Conservation (phyloP, 371 early-diverging fungal species). For the Parasitella parasitica region DNA sequence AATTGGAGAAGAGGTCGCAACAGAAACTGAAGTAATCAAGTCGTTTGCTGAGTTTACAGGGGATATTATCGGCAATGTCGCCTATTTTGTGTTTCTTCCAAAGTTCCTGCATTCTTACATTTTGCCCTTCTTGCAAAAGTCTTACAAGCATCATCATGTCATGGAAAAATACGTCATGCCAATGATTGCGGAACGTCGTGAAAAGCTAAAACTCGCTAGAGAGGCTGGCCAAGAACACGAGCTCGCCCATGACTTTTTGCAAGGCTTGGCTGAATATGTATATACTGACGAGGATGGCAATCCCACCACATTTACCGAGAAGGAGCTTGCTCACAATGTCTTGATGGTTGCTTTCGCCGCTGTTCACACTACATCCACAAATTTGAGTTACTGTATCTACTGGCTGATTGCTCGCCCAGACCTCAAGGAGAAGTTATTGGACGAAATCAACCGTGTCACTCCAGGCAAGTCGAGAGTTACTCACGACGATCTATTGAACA, state of each 20-base stretch:
- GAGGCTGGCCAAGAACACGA: constrained; percentile 2
- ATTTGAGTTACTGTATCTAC: constrained; percentile 26
- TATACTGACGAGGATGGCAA: constrained; percentile 19
- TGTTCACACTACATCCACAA: constrained; percentile 36
- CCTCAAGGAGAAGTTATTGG: constrained; percentile 9
- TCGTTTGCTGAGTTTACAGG: constrained; percentile 42
- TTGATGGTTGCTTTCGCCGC: constrained; percentile 42
- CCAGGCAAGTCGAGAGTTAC: constrained; percentile 25
- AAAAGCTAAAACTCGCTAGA: constrained; percentile 2
- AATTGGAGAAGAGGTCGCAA: constrained; percentile 29
- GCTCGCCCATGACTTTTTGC: constrained; percentile 19
- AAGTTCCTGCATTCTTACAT: constrained; percentile 22
- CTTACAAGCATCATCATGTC: constrained; percentile 20
- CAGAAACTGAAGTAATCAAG: constrained; percentile 24
- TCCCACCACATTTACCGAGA: not conserved
- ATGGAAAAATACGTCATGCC: constrained; percentile 31
- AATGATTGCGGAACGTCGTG: constrained; percentile 18
- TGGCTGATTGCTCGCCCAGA: constrained; percentile 42
- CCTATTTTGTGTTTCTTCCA: constrained; percentile 21
- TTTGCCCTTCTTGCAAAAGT: constrained; percentile 27
- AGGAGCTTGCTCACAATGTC: constrained; percentile 21
- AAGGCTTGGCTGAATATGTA: constrained; percentile 25
- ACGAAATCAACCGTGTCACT: constrained; percentile 29
- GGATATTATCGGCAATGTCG: constrained; percentile 32
- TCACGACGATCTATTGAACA: constrained; percentile 23